phyloP scores from a whole-genome alignment of 148 eudicot genomes.

The Camellia sinensis region DNA sequence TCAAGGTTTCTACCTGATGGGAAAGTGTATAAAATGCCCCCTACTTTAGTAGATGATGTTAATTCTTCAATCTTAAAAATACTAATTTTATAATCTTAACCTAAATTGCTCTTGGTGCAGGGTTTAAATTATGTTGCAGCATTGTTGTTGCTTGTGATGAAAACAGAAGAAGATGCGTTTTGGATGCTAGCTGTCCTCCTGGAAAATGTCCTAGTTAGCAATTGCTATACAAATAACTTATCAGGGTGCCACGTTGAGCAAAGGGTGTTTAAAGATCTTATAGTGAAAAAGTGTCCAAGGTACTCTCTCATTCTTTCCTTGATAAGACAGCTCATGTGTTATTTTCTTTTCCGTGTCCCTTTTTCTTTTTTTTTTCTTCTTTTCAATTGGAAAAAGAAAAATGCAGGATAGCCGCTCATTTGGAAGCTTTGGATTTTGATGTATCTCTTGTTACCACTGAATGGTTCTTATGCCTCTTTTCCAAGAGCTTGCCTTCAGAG shows the following conservation, averaged over 20 bases:
- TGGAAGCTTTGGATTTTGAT: constrained; percentile 84
- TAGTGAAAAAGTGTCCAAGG: constrained; percentile 80
- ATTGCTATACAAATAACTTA: constrained; percentile 80
- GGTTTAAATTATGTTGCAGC: constrained; percentile 98
- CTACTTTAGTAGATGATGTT: not conserved
- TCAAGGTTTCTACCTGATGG: not conserved
- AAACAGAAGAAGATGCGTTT: constrained; percentile 99
- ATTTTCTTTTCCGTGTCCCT: not conserved
- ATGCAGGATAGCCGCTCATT: constrained; percentile 87
- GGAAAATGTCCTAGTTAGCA: constrained; percentile 83
- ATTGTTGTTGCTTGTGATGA: constrained; percentile 84
- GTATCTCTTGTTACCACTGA: constrained; percentile 95
- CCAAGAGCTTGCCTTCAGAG: constrained; percentile 99
- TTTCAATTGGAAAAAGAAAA: constrained; percentile 10
- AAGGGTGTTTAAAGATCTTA: constrained; percentile 87
- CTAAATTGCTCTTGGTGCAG: constrained; percentile 35
- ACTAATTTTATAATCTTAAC: not conserved
- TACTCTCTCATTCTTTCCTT: constrained; percentile 23
- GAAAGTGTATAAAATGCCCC: not conserved
- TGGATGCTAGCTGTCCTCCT: constrained; percentile 97
- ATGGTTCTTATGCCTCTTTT: constrained; percentile 96
- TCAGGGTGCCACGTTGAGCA: constrained; percentile 99
- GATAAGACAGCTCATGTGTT: constrained; percentile 5
- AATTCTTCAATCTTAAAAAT: not conserved
- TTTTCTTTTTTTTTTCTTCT: constrained; percentile 4